phyloP scores from a whole-genome alignment of 495 filamentous ascomycete species.

The Durotheca rogersii region DNA sequence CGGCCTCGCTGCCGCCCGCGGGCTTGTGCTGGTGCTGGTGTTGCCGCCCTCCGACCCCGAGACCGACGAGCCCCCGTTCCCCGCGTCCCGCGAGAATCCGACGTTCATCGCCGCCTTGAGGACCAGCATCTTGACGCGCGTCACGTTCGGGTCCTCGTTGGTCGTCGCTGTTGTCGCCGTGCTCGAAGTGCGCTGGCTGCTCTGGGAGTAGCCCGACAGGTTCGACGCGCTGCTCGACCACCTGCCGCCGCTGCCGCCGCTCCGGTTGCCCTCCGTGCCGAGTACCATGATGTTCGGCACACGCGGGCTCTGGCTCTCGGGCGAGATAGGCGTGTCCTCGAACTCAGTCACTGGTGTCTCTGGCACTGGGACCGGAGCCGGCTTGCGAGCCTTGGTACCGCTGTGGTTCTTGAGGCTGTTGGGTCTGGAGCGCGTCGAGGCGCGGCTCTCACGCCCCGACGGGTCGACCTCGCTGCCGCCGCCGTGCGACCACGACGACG shows the following conservation, averaged over 20 bases:
- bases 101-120: slow-evolving; percentile 79
- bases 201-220: slow-evolving; percentile 70
- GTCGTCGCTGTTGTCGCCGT: slow-evolving; percentile 68
- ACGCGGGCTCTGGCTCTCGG: slow-evolving; percentile 64
- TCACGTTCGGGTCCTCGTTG: slow-evolving; percentile 71
- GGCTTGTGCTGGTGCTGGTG: slow-evolving; percentile 32
- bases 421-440: slow-evolving; percentile 49
- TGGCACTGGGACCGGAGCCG: slow-evolving; percentile 51
- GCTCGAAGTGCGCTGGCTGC: slow-evolving; percentile 69
- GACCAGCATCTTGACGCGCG: slow-evolving; percentile 70
- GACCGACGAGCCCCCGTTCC: no score
- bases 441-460: slow-evolving; percentile 33
- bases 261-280: slow-evolving; percentile 58
- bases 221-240: slow-evolving; percentile 79
- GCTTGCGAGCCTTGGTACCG: slow-evolving; percentile 32
- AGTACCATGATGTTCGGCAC: slow-evolving; percentile 85
- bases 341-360: slow-evolving; percentile 94
- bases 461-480: slow-evolving; percentile 22
- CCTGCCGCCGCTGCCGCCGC: slow-evolving; percentile 52
- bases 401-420: slow-evolving; percentile 44
- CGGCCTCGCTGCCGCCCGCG: slow-evolving; percentile 26
- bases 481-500: slow-evolving; percentile 56
- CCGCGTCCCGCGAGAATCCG: slow-evolving; percentile 64
- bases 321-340: slow-evolving; percentile 80
- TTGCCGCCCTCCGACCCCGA: slow-evolving; percentile 18